A percentile compares a stretch with the other conserved stretches of the same genome.
These are phyloP conservation scores for Penicillium alfredii DNA, from an alignment of 495 filamentous ascomycete genomes.

Conservation along the genomic window DNA sequence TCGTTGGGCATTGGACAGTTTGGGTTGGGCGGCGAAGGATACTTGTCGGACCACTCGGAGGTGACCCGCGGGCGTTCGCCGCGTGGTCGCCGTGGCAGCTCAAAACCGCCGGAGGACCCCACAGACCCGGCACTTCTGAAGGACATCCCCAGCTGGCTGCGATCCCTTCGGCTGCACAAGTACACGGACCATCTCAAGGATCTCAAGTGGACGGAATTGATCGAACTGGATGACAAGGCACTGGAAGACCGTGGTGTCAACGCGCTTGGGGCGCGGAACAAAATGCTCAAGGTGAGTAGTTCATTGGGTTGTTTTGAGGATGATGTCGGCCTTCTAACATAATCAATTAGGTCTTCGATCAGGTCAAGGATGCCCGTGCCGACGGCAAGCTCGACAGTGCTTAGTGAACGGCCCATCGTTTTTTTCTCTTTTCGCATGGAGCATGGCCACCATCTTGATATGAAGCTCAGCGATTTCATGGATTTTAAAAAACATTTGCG, in stretches of 20 bases:
- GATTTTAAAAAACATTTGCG: too few relatives aligned
- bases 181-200: conserved; percentile 98
- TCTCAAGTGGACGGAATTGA: conserved; percentile 89
- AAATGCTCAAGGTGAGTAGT: conserved; percentile 85
- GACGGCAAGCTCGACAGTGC: conserved; percentile 57
- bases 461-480: conserved; percentile 16
- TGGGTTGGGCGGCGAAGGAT: conserved; percentile 71
- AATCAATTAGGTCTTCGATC: conserved; percentile 71
- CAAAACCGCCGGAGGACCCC: conserved; percentile 95
- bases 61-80: conserved; percentile 86
- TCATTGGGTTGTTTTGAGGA: background rate
- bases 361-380: conserved; percentile 76
- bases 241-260: conserved; percentile 92
- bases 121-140: conserved; percentile 86
- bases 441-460: too few relatives aligned
- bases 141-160: conserved; percentile 93
- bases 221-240: conserved; percentile 89
- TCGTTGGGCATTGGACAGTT: conserved; percentile 71
- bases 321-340: conserved; percentile 14
- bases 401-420: conserved; percentile 15
- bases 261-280: conserved; percentile 87
- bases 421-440: conserved; percentile 11
- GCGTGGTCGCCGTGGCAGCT: conserved; percentile 86
- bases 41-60: conserved; percentile 91
- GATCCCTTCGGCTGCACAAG: conserved; percentile 92